Percentiles rank a stretch among this genome's conserved stretches.
Conservation (phyloP, 495 filamentous ascomycete genomes). For the Xylaria grammica region DNA sequence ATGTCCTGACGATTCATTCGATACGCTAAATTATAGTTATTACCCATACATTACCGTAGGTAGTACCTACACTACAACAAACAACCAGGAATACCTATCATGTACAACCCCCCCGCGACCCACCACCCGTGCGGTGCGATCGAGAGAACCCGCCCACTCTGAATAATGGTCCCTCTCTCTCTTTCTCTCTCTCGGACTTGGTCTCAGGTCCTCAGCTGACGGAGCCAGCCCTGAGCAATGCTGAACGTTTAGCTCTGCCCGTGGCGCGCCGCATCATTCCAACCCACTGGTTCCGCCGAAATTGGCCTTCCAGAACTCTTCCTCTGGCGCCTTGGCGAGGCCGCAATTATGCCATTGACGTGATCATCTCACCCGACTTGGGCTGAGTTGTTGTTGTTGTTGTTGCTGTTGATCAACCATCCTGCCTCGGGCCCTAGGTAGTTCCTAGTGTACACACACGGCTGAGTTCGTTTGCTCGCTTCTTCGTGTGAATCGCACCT, state of each 20-base stretch:
- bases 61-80: background rate
- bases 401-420: too few species aligned
- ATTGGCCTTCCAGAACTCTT: constrained; percentile 23
- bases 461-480: background rate
- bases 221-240: constrained; percentile 4
- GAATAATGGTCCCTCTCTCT: background rate
- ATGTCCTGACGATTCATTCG: too few species aligned
- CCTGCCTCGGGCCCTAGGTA: background rate
- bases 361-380: constrained; percentile 12
- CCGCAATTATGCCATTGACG: constrained; percentile 21
- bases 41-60: background rate
- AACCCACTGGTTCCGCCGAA: constrained; percentile 18
- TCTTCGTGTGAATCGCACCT: constrained; percentile 18
- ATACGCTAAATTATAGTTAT: too few species aligned
- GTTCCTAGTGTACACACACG: background rate
- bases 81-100: background rate
- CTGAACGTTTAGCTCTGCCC: constrained; percentile 4
- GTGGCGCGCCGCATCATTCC: constrained; percentile 19
- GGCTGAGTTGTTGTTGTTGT: background rate
- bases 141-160: constrained; percentile 11
- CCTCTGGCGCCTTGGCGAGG: constrained; percentile 19
- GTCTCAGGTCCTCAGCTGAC: background rate
- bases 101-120: background rate
- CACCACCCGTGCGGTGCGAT: constrained; percentile 1
- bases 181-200: too few species aligned